phyloP scores from a whole-genome alignment of 257 asterid genomes.

The Solanum gandarillasii region DNA sequence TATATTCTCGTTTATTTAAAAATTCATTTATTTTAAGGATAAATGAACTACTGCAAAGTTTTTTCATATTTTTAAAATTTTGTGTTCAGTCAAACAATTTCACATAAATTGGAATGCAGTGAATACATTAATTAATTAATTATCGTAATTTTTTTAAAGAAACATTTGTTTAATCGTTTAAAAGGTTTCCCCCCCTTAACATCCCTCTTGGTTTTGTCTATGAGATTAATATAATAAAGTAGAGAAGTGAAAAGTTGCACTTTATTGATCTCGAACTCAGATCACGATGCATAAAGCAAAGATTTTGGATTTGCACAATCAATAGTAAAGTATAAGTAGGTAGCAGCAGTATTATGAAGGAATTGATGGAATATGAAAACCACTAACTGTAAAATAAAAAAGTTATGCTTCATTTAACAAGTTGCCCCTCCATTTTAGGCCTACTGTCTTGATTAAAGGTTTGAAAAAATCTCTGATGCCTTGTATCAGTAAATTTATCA shows the following conservation, averaged over 20 bases:
- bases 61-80: too few relatives aligned
- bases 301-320: background rate
- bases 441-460: slow-evolving; percentile 3
- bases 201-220: background rate
- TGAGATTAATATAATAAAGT: background rate
- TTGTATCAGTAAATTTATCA: background rate
- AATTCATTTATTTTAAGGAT: background rate
- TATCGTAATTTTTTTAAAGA: background rate
- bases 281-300: background rate
- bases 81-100: too few relatives aligned
- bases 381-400: background rate
- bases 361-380: background rate
- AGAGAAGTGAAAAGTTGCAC: background rate
- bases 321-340: background rate
- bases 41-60: too few relatives aligned
- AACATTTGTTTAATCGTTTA: background rate
- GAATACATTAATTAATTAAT: too few relatives aligned
- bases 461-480: slow-evolving; percentile 20
- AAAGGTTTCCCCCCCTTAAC: background rate
- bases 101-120: background rate
- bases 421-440: slow-evolving; percentile 1
- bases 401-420: slow-evolving; percentile 6
- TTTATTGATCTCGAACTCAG: background rate
- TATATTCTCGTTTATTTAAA: too few relatives aligned
- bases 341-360: background rate